These are phyloP conservation scores for Coniosporium apollinis DNA, from an alignment of 495 filamentous ascomycete genomes.

Conservation along the genomic window DNA sequence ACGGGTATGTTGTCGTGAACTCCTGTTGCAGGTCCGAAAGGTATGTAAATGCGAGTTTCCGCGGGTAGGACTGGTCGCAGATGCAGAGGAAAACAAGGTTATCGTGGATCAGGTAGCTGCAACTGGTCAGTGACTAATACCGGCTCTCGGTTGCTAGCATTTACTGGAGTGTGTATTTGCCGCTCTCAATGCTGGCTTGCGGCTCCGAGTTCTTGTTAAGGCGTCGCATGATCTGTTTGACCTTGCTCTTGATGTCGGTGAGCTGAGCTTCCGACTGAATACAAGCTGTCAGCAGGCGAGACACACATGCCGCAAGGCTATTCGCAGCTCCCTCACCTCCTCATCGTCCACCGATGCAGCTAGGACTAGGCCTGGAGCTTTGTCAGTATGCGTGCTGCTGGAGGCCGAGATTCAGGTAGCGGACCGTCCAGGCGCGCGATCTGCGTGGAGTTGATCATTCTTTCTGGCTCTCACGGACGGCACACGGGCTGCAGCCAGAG, in stretches of 20 bases:
- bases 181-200: slow-evolving; percentile 82
- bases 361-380: slow-evolving; percentile 63
- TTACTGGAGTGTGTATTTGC: slow-evolving; percentile 74
- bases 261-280: slow-evolving; percentile 56
- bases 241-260: slow-evolving; percentile 73
- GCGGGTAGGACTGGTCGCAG: slow-evolving; percentile 82
- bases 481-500: slow-evolving; percentile 3
- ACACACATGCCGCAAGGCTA: slow-evolving; percentile 1
- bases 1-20: slow-evolving; percentile 73
- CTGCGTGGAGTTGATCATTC: slow-evolving; percentile 89
- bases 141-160: slow-evolving; percentile 13
- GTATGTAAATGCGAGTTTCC: slow-evolving; percentile 98
- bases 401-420: slow-evolving; percentile 14
- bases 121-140: not conserved
- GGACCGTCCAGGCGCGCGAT: slow-evolving; percentile 86
- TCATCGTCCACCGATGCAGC: slow-evolving; percentile 91
- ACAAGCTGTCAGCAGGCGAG: slow-evolving; percentile 6
- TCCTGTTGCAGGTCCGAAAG: slow-evolving; percentile 76
- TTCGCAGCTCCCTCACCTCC: slow-evolving; percentile 44
- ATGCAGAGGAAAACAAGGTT: slow-evolving; percentile 84
- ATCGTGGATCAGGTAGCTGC: slow-evolving; percentile 68
- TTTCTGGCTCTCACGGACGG: no score
- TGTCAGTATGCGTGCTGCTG: slow-evolving; percentile 3
- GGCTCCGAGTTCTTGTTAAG: slow-evolving; percentile 75
- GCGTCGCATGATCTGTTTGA: slow-evolving; percentile 74